Base-by-base conservation (phyloP, 83 land plant species). In the Diphasiastrum complanatum region DNA sequence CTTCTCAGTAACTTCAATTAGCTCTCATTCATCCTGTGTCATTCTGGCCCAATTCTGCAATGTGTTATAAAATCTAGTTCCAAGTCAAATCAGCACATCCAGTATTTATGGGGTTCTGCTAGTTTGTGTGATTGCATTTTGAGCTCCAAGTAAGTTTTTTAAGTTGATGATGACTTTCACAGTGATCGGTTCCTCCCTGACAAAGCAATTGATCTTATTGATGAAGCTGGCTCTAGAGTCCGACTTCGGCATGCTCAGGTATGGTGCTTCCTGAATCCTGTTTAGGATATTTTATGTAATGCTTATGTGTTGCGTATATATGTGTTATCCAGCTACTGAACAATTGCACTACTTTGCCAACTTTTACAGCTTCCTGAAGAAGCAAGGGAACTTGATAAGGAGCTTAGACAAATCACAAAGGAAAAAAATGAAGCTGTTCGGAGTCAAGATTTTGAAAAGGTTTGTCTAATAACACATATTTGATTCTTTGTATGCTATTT, bases 111-210 rank as follows among this genome's bases (percentile, higher is more conserved):
- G 8, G 8, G 16, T 16, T 16, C 8, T 40, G 16, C 16, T 8
- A 8, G 8, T 40, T 40, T 40, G 43, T 40, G 43, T 40, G 43
- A 8, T 8, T 40, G 16, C 8, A 40, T 40, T 8, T 8, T 8
- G 8, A 40, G 8, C 8, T 40, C 12, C 43, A 8, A 40, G 43
- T 40, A 40, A 16, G 8, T 40, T 40, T 40, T 8, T 40, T 40
- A 8, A 8, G 8, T 58, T 23, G 61, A 33, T 16, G 33, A 34
- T 5, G 45, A 58, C 53, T 26, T 58, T 20, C 35, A 8, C 43
- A 61, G 67, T 19, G 64, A 61, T 31, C 64, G 64, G n/a, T 61
- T 61, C 47, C 55, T n/a, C n/a, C n/a, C n/a, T n/a, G n/a, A n/a
- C n/a, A n/a, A n/a, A n/a, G n/a, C n/a, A n/a, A n/a, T n/a, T n/a